These are phyloP conservation scores for Solanum clarkiae DNA, from an alignment of 257 asterid genomes.

Conservation along the genomic window DNA sequence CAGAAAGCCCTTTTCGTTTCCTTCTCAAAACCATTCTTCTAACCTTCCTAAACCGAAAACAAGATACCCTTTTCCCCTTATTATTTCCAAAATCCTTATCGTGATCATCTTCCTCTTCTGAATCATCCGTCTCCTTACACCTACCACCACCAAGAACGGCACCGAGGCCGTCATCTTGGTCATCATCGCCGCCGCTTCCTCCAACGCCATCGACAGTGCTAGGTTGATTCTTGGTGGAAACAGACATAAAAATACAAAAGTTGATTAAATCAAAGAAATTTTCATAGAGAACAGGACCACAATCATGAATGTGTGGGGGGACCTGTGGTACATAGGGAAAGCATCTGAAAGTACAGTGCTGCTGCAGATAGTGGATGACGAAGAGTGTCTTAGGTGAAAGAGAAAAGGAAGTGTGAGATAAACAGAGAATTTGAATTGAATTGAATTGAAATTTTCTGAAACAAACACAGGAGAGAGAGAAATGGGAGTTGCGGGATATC, in stretches of 20 bases:
- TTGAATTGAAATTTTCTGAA: neutral
- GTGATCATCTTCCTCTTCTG: slow-evolving; percentile 6
- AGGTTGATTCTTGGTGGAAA: slow-evolving; percentile 11
- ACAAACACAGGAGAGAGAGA: neutral
- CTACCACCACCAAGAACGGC: slow-evolving; percentile 4
- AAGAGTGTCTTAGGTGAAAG: neutral
- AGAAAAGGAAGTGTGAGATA: neutral
- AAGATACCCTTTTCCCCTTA: slow-evolving; percentile 21
- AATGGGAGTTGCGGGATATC: neutral
- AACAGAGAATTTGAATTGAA: neutral
- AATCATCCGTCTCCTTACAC: neutral
- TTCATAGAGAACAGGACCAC: slow-evolving; percentile 8
- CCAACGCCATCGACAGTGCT: neutral
- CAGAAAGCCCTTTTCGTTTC: slow-evolving; percentile 28
- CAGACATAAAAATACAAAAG: slow-evolving; percentile 36
- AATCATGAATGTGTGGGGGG: neutral
- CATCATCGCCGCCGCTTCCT: neutral
- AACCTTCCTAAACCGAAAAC: slow-evolving; percentile 38
- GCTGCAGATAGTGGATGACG: neutral
- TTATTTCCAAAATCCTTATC: slow-evolving; percentile 2
- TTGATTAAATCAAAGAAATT: neutral
- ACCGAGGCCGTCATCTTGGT: neutral
- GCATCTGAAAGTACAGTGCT: neutral
- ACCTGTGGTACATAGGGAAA: neutral
- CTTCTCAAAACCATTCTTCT: slow-evolving; percentile 20